Conservation (phyloP, 2,329 filamentous ascomycete genomes). For the Monilinia aucupariae region DNA sequence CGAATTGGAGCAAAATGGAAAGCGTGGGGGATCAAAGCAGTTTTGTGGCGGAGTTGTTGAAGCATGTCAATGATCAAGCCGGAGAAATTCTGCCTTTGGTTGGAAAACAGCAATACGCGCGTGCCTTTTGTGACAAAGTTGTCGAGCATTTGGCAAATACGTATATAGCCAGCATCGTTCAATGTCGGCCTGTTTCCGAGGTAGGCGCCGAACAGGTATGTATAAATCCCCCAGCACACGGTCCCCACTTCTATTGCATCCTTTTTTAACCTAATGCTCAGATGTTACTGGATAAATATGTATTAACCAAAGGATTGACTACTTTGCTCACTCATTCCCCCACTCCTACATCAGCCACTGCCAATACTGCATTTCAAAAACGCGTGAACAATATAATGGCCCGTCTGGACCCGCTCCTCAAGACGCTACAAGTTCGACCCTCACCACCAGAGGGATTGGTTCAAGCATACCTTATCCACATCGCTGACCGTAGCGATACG, state of each 20-base stretch:
- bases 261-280: slow-evolving; percentile 39
- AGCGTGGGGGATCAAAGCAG: slow-evolving; percentile 88
- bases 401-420: slow-evolving; percentile 86
- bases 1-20: slow-evolving; percentile 90
- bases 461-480: slow-evolving; percentile 95
- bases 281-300: slow-evolving; percentile 95
- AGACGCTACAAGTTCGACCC: slow-evolving; percentile 90
- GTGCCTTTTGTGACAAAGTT: slow-evolving; percentile 93
- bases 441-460: slow-evolving; percentile 90
- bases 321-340: slow-evolving; percentile 59
- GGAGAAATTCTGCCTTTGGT: slow-evolving; percentile 71
- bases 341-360: slow-evolving; percentile 23
- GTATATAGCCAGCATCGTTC: slow-evolving; percentile 79
- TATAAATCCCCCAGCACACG: not conserved
- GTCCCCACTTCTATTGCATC: not conserved
- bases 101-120: slow-evolving; percentile 86
- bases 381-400: slow-evolving; percentile 79
- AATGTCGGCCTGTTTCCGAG: slow-evolving; percentile 86
- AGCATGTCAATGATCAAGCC: slow-evolving; percentile 64
- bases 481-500: slow-evolving; percentile 83
- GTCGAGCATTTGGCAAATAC: slow-evolving; percentile 77
- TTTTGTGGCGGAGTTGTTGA: slow-evolving; percentile 78
- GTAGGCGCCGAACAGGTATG: slow-evolving; percentile 83
- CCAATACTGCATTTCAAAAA: slow-evolving; percentile 64
- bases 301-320: slow-evolving; percentile 72